Evolutionary conservation across 345 rosid species (phyloP).

Genomic region (Eucalyptus albens): DNA sequence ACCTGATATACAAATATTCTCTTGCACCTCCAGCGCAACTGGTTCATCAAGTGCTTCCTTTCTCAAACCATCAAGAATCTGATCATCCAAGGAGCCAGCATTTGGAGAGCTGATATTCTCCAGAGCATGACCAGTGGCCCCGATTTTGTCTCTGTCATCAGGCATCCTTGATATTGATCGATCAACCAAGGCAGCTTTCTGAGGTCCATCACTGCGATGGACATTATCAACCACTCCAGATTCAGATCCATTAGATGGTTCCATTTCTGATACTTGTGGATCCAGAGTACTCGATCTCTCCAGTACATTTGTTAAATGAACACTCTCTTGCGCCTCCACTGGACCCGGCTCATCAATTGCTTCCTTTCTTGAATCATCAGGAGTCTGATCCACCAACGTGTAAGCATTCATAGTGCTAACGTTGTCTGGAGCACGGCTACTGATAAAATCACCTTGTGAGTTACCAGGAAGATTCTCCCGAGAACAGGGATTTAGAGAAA

Average conservation of each 20-base stretch:
- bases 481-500: constrained; percentile 3
- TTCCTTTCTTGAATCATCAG: neutral
- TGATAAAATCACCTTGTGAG: neutral
- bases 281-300: neutral
- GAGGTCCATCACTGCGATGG: neutral
- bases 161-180: neutral
- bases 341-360: neutral
- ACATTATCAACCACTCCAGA: neutral
- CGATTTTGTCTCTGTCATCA: neutral
- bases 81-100: neutral
- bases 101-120: constrained; percentile 9
- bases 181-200: neutral
- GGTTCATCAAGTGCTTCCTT: neutral
- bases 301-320: neutral
- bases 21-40: neutral
- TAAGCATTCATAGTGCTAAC: constrained; percentile 2
- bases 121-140: constrained; percentile 4
- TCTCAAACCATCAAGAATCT: neutral
- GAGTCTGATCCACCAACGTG: neutral
- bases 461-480: neutral
- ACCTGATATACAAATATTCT: neutral
- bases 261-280: neutral
- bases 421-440: constrained; percentile 7
- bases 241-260: neutral
- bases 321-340: neutral